phyloP scores from a whole-genome alignment of 2,329 filamentous ascomycete genomes.

The Chaetomium sp. region DNA sequence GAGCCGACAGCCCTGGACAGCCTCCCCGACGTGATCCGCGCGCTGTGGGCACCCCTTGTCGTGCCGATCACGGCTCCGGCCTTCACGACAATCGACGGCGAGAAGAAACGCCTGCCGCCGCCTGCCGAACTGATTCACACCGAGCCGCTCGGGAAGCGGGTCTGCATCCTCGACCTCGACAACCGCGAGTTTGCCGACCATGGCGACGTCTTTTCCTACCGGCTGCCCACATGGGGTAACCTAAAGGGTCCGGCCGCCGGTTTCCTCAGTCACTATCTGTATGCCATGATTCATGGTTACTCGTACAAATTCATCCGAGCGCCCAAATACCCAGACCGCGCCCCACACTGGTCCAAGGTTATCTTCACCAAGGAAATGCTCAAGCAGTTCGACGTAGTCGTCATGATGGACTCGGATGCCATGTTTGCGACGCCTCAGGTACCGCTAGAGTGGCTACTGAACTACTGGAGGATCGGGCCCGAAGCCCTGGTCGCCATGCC shows the following conservation, averaged over 20 bases:
- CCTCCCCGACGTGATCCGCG: constrained; percentile 29
- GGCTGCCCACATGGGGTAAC: constrained; percentile 44
- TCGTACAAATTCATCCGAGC: constrained; percentile 50
- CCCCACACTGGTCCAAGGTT: constrained; percentile 52
- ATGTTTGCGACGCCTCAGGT: constrained; percentile 49
- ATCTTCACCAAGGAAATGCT: constrained; percentile 47
- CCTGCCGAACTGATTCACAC: constrained; percentile 39
- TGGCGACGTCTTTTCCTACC: constrained; percentile 43
- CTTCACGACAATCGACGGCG: constrained; percentile 31
- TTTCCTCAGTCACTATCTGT: constrained; percentile 50
- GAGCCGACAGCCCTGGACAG: constrained; percentile 16
- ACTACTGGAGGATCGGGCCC: constrained; percentile 49
- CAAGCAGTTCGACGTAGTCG: constrained; percentile 47
- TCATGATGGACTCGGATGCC: constrained; percentile 51
- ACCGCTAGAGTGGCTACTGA: constrained; percentile 51
- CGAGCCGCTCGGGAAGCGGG: constrained; percentile 42
- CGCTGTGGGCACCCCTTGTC: constrained; percentile 32
- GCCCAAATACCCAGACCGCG: constrained; percentile 44
- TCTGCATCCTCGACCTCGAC: constrained; percentile 52
- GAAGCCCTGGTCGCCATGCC: constrained; percentile 47
- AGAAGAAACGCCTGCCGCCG: constrained; percentile 27
- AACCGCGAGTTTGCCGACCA: constrained; percentile 44
- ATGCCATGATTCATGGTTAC: constrained; percentile 51
- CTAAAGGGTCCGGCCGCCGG: constrained; percentile 46
- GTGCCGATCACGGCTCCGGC: constrained; percentile 30